Evolutionary conservation across 164 flowering plant genomes (phyloP), one percentile per base, ranked within the genome.

Genomic region (Pachysandra terminalis): DNA sequence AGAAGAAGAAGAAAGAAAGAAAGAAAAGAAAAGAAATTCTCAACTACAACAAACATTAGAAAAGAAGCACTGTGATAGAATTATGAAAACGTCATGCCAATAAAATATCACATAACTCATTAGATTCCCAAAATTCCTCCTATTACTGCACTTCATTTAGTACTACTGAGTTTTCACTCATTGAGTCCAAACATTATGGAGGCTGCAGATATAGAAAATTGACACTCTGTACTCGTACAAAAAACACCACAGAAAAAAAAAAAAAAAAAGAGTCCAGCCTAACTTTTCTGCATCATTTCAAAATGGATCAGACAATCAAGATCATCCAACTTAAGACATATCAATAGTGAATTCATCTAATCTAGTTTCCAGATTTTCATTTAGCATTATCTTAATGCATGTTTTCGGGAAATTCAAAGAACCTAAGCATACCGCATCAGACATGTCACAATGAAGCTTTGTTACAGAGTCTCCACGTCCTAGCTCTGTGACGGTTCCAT

Each of bases 401-500:
- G 17, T 45, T 40, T 40, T 40, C 10, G 10, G 15, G 17, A 65
- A 57, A 32, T 53, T 37, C 5, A 25, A 15, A 51, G 40, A 58
- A 64, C 64, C 10, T 35, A 60, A 71, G 61, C 77, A 62, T 85
- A 88, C 93, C 74, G 90, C 89, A 79, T 88, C 93, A 73, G 93
- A 86, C 88, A 88, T 80, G 60, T 88, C 93, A 48, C 90, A 88
- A 25, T 86, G 93, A 73, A 88, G 87, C 79, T 86, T 88, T 25
- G 89, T 86, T 10, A 88, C 89, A 60, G 93, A 88, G 59, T 88
- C 93, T 26, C 87, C 93, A 64, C 86, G 77, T 6, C 87, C 93
- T 41, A 86, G 83, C 70, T 88, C 93, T 53, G 79, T 65, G 26
- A 69, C 62, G 71, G 77, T 24, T 59, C 93, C 93, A 78, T 86